Conservation (phyloP, 2,329 filamentous ascomycete species). For the Penicillium hesseltinei region DNA sequence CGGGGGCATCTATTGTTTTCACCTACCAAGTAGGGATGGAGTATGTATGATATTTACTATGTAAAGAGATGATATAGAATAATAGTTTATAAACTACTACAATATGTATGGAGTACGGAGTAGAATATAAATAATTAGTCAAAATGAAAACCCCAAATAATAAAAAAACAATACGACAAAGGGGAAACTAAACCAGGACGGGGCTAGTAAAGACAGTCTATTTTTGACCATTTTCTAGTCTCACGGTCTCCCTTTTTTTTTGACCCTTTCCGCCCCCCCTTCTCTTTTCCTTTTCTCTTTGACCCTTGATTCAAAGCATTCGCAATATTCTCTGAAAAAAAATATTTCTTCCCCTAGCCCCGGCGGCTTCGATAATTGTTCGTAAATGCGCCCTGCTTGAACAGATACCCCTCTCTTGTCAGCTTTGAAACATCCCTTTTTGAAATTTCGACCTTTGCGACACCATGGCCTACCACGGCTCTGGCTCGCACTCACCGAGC, state of each 20-base stretch:
- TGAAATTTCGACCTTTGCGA: slow-evolving; percentile 10
- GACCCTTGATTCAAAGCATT: slow-evolving; percentile 6
- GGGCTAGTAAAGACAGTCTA: slow-evolving; percentile 20
- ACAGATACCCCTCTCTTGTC: slow-evolving; percentile 14
- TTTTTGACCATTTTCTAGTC: slow-evolving; percentile 22
- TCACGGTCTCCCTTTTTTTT: slow-evolving; percentile 18
- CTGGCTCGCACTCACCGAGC: slow-evolving; percentile 45
- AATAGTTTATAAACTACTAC: too few species aligned
- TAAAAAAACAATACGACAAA: background rate
- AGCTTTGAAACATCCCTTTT: slow-evolving; percentile 14
- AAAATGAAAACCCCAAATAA: background rate
- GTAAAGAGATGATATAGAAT: too few species aligned
- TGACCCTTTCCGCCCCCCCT: slow-evolving; percentile 7
- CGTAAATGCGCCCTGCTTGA: slow-evolving; percentile 3
- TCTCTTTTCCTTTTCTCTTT: slow-evolving; percentile 18
- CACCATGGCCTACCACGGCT: slow-evolving; percentile 65
- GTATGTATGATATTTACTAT: background rate
- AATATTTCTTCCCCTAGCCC: slow-evolving; percentile 15
- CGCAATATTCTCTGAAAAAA: slow-evolving; percentile 5
- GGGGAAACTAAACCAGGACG: slow-evolving; percentile 8
- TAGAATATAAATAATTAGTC: background rate
- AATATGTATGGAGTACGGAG: too few species aligned
- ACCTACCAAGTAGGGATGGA: background rate
- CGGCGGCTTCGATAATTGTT: slow-evolving; percentile 19
- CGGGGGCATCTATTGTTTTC: background rate